These are phyloP conservation scores for Fraxinus floribunda DNA, from an alignment of 305 asterid genomes.

Conservation along the genomic window DNA sequence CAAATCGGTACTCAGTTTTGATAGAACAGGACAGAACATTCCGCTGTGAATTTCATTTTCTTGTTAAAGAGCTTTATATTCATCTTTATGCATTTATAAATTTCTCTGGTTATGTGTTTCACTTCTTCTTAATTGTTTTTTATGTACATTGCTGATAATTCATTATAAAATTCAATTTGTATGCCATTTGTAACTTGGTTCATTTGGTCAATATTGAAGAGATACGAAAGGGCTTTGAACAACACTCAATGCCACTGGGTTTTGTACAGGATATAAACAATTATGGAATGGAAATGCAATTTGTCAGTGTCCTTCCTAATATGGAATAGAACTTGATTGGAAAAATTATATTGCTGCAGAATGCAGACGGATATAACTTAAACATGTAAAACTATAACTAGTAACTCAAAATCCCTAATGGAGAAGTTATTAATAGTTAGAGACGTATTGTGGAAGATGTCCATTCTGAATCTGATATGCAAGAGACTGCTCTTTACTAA, in stretches of 20 bases:
- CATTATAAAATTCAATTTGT: neutral
- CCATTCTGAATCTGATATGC: neutral
- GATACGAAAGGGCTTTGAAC: neutral
- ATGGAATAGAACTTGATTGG: neutral
- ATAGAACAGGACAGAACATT: neutral
- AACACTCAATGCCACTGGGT: neutral
- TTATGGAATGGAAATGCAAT: neutral
- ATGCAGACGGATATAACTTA: neutral
- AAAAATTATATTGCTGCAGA: neutral
- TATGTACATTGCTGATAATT: neutral
- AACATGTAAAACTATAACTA: neutral
- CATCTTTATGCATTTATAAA: neutral
- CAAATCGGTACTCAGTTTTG: neutral
- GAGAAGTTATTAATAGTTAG: neutral
- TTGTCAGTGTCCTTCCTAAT: neutral
- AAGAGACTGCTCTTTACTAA: neutral
- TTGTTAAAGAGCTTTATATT: neutral
- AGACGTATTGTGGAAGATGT: neutral
- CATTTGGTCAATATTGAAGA: neutral
- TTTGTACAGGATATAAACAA: neutral
- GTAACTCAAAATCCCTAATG: neutral
- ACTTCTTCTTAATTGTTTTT: neutral
- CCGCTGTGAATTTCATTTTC: neutral
- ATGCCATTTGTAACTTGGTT: neutral
- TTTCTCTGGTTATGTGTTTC: neutral